Base-by-base conservation (phyloP, 2,329 filamentous ascomycete genomes). In the Trichocomaceae sp. region DNA sequence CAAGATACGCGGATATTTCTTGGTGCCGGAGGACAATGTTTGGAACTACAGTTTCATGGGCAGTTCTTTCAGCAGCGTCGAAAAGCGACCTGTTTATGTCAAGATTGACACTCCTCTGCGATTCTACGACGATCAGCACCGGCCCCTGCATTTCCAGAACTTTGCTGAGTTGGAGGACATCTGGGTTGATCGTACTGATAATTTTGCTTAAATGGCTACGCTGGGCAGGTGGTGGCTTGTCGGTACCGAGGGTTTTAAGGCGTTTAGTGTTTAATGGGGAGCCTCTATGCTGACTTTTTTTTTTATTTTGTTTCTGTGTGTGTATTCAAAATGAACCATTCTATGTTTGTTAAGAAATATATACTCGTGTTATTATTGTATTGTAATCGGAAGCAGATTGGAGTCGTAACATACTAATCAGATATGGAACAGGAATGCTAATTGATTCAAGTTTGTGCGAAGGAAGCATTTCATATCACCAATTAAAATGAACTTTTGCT, bases 11-110 rank as follows among this genome's bases (percentile, higher is more conserved):
- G 95, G 93, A 26, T 97, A 91, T 77, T 99, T 99, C 83, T 77
- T 99, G 54, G 90, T 97, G 20, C 93, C 93, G 0, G 91, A 96
- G 66, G 86, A 86, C 53, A 85, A 85, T 59, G 80, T 87, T 58
- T 99, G 93, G 93, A 99, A 99, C 74, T 99, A 96, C 77, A 93
- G 88, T 71, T 99, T 99, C 79, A 90, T 97, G 85, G 93, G 93
- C 54, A 90, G 85, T 61, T 84, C 85, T 0, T 99, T 97, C 68
- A 84, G 86, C 13, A 84, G 85, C 41, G 81, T 96, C 60, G 90
- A 96, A 76, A 97, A 96, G 84, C 89, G 90, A 76, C 81, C 85
- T 3, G 82, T 96, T 44, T 87, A 90, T 63, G 91, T 97, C 64
- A 93, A 93, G 79, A 85, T 99, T 53, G 95, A 97, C 72, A 95